These are phyloP conservation scores for Macrophomina phaseolina DNA, from an alignment of 2,329 filamentous ascomycete species.

Conservation along the genomic window DNA sequence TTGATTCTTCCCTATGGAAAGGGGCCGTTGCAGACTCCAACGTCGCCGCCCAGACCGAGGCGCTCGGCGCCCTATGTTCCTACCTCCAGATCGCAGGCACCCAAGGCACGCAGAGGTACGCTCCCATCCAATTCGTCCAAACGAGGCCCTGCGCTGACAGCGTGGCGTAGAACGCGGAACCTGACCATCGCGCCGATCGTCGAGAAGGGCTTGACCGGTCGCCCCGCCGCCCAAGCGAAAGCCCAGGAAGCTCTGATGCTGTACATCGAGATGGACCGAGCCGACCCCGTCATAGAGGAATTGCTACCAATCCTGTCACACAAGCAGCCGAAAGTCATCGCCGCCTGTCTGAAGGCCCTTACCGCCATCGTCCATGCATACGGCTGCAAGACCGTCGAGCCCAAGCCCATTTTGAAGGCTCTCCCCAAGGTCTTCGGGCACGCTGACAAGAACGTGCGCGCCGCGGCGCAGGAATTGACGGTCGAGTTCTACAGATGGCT, in stretches of 20 bases:
- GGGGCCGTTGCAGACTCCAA: conserved; percentile 92
- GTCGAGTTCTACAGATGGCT: conserved; percentile 98
- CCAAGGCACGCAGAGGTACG: conserved; percentile 74
- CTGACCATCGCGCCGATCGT: conserved; percentile 78
- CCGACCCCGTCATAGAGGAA: conserved; percentile 87
- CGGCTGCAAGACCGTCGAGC: conserved; percentile 91
- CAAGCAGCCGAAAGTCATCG: conserved; percentile 90
- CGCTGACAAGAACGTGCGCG: conserved; percentile 96
- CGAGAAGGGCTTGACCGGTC: conserved; percentile 88
- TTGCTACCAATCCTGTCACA: conserved; percentile 81
- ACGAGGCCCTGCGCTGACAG: conserved; percentile 20
- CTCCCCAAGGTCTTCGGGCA: conserved; percentile 93
- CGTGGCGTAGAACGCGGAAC: conserved; percentile 67
- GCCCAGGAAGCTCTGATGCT: conserved; percentile 85
- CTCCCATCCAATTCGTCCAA: neutral
- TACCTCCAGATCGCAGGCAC: conserved; percentile 90
- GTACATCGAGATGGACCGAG: conserved; percentile 86
- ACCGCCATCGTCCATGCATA: conserved; percentile 90
- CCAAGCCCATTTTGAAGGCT: conserved; percentile 86
- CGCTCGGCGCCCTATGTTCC: conserved; percentile 82
- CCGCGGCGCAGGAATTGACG: conserved; percentile 87
- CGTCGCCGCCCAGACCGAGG: conserved; percentile 95
- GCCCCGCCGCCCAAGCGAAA: conserved; percentile 86
- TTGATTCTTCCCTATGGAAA: conserved; percentile 88
- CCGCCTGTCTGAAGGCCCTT: conserved; percentile 74